Evolutionary conservation across 2,329 filamentous ascomycete species (phyloP).

Genomic region (Beauveria rudraprayagi): DNA sequence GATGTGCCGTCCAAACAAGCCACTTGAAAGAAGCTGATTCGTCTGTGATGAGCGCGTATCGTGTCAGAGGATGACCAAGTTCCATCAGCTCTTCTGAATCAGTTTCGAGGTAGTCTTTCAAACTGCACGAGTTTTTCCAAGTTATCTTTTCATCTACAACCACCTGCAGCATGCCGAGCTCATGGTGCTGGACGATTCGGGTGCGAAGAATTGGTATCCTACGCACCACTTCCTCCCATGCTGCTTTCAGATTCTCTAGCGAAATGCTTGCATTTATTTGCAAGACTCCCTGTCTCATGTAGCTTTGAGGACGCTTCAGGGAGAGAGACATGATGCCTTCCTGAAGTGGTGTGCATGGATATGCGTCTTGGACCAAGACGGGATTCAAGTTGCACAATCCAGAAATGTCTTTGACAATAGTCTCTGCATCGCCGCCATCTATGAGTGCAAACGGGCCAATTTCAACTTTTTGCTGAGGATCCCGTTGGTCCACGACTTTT

Average conservation of each 20-base stretch:
- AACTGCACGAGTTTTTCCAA: background rate
- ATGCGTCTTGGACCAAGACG: background rate
- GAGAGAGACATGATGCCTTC: background rate
- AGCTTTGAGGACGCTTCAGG: background rate
- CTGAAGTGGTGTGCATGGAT: background rate
- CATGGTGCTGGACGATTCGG: background rate
- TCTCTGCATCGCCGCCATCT: background rate
- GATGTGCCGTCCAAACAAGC: slow-evolving; percentile 24
- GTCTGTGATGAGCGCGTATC: background rate
- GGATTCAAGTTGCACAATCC: background rate
- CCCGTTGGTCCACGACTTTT: background rate
- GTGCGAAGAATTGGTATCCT: background rate
- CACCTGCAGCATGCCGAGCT: background rate
- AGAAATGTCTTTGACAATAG: too few relatives aligned
- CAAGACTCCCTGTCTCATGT: background rate
- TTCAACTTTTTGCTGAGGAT: background rate
- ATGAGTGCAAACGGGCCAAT: background rate
- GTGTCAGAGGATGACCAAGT: background rate
- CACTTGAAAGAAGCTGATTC: slow-evolving; percentile 2
- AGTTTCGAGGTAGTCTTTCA: background rate
- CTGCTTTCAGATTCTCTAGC: background rate
- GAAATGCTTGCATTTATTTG: background rate
- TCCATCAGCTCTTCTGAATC: background rate
- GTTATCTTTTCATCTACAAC: background rate
- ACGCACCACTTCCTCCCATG: background rate